Evolutionary conservation across 345 rosid species (phyloP).

Genomic region (Populus alba): DNA sequence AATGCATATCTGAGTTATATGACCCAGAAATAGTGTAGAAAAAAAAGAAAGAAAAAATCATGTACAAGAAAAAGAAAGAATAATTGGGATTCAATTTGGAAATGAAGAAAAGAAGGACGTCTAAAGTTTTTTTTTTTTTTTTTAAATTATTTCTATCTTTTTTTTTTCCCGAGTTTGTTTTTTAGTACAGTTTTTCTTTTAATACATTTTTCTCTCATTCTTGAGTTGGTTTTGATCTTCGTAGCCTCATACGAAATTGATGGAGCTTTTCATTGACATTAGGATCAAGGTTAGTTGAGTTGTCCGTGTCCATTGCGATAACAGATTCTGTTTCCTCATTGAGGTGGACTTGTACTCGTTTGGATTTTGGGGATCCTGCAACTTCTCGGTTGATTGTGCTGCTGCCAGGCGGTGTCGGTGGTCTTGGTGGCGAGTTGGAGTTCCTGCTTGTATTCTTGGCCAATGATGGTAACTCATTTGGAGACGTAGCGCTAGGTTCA

Average conservation of each 20-base stretch:
- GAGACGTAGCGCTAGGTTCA: conserved; percentile 18
- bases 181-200: conserved; percentile 17
- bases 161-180: background rate
- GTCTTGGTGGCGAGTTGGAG: conserved; percentile 25
- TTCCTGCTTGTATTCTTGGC: background rate
- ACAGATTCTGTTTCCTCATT: conserved; percentile 11
- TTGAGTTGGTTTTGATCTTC: conserved; percentile 30
- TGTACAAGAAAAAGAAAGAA: background rate
- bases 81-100: background rate
- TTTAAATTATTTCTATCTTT: too few relatives aligned
- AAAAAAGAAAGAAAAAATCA: background rate
- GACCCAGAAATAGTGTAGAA: background rate
- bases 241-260: conserved; percentile 44
- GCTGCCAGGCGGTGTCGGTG: conserved; percentile 15
- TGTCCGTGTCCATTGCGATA: conserved; percentile 13
- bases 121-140: background rate
- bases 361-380: conserved; percentile 30
- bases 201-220: background rate
- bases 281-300: conserved; percentile 21
- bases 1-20: background rate
- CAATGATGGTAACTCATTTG: conserved; percentile 16
- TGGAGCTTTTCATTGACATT: conserved; percentile 25
- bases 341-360: conserved; percentile 12
- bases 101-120: background rate
- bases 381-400: conserved; percentile 19